A percentile compares a stretch with the other conserved stretches of the same genome.
Evolutionary conservation across 768 basidiomycete genomes (phyloP).

Genomic region (Mycena metata): DNA sequence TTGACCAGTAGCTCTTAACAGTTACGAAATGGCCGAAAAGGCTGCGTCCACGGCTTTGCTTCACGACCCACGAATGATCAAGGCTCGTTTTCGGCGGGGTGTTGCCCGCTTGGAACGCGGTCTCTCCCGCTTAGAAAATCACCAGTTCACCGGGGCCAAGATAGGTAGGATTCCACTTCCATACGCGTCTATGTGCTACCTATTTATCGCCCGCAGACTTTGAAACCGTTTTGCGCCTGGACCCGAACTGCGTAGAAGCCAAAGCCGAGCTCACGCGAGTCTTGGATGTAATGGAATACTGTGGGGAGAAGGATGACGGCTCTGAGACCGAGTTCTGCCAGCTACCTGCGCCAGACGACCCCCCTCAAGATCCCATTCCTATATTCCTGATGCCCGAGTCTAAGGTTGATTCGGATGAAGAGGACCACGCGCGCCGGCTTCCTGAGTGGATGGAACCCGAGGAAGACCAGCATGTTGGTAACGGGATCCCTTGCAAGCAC

Average conservation of each 20-base stretch:
- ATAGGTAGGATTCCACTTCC: conserved; percentile 1
- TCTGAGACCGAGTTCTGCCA: conserved; percentile 1
- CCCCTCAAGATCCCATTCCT: conserved; percentile 8
- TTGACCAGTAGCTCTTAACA: conserved; percentile 31
- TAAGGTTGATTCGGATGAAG: neutral
- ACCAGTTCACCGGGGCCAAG: conserved; percentile 31
- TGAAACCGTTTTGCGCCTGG: conserved; percentile 23
- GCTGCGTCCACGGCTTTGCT: conserved; percentile 53
- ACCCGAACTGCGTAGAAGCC: conserved; percentile 31
- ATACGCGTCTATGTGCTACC: neutral
- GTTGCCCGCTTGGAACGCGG: conserved; percentile 51
- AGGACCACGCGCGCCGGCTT: neutral
- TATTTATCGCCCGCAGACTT: conserved; percentile 18
- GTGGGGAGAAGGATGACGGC: neutral
- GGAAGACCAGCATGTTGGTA: conserved; percentile 17
- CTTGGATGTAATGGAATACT: neutral
- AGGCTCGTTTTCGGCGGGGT: conserved; percentile 57
- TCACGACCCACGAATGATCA: conserved; percentile 50
- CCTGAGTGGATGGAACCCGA: too few species aligned
- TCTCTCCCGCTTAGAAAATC: conserved; percentile 49
- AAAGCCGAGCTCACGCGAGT: conserved; percentile 7
- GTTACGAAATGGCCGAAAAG: conserved; percentile 56
- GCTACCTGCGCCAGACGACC: conserved; percentile 5
- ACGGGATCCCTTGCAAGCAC: conserved; percentile 35
- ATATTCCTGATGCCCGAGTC: neutral